Evolutionary conservation across 2,329 filamentous ascomycete genomes (phyloP), one percentile per base, ranked within the genome.

Genomic region (Aspergillus floridensis): DNA sequence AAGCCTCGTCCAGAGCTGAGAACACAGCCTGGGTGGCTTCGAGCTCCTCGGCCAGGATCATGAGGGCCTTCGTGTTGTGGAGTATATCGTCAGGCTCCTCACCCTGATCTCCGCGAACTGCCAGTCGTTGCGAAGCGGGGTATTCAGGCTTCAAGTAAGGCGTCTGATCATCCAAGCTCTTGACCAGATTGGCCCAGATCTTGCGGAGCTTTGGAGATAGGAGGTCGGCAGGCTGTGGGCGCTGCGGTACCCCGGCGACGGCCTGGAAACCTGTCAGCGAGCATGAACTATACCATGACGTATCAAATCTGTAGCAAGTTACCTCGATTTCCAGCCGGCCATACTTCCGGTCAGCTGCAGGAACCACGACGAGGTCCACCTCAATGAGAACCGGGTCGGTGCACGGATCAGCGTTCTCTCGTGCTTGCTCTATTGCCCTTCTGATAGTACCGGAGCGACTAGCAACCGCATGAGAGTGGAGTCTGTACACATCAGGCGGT

Each of bases 171-270:
- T 60, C 58, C 16, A 63, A 61, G 35, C 60, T 62, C 51, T 51
- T 63, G 31, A 65, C 58, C 1, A 65, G 52, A 21, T 65, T 63
- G 16, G 26, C 21, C 63, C 63, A 65, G 8, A 57, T n/a, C 10
- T 38, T 35, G 32, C 61, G 59, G 38, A 16, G 14, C 32, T 16
- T 12, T 35, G 32, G 11, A 16, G 32, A 35, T 1, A 12, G 14
- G 10, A 35, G 26, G 26, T 29, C 26, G 26, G 26, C 26, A 29
- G 26, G 26, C 26, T 29, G 26, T 29, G 26, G 7, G 7, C 26
- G 26, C 26, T 29, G 26, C 26, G 26, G 26, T 29, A 29, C 26
- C n/a, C 38, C 38, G 38, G 6, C 7, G 14, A 44, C 16, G 6
- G 38, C 16, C 38, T 44, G 38, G 14, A 19, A 19, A 6, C 38